phyloP scores from a whole-genome alignment of 1,284 basidiomycete species.

The Sanguinoderma infundibulare region DNA sequence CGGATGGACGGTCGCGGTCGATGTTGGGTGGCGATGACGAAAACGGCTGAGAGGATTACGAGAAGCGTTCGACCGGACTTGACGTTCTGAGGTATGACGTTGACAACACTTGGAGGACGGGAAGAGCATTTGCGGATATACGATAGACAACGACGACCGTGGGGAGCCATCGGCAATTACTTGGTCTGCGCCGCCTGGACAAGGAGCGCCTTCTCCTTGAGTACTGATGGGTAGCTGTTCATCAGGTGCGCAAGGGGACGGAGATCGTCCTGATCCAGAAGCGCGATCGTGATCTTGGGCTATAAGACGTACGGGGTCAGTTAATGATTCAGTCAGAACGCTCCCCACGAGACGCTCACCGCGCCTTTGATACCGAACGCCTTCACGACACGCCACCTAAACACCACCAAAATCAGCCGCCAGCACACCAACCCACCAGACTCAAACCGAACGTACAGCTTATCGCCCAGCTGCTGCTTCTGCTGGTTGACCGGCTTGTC shows the following conservation, averaged over 20 bases:
- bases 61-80: too few relatives aligned
- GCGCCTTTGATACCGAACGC: constrained; percentile 80
- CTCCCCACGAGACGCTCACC: constrained; percentile 44
- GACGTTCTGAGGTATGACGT: background rate
- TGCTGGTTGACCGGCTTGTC: constrained; percentile 67
- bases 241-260: constrained; percentile 83
- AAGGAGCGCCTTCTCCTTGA: constrained; percentile 74
- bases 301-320: constrained; percentile 30
- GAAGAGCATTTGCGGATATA: constrained; percentile 6
- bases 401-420: constrained; percentile 11
- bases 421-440: background rate
- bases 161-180: constrained; percentile 14
- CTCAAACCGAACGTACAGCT: constrained; percentile 54
- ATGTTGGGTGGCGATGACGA: background rate
- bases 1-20: background rate
- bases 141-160: background rate
- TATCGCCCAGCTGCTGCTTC: constrained; percentile 85
- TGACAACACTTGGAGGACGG: background rate
- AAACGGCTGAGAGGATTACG: background rate
- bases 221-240: constrained; percentile 82
- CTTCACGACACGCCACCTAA: constrained; percentile 78
- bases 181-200: constrained; percentile 41
- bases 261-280: constrained; percentile 86
- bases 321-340: background rate
- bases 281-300: constrained; percentile 82